Base-by-base conservation (phyloP, 306 rosid genomes). In the Citrullus amarus region DNA sequence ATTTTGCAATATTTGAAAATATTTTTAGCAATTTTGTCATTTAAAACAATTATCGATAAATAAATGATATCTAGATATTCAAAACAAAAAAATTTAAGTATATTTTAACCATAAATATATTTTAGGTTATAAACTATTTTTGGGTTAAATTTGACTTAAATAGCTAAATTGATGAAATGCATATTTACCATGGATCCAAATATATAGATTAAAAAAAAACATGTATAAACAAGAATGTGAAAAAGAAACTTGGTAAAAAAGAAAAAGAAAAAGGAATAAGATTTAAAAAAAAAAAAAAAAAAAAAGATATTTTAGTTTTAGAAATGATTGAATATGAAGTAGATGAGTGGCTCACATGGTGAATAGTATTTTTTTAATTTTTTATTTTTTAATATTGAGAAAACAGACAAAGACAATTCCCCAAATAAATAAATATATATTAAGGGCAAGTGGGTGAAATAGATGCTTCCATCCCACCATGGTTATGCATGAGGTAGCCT, bases 321-420 rank as follows among this genome's bases (percentile, higher is more conserved):
- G 32, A 20, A 68, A 20, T 18, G 44, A 69, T 44, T 69, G n/a
- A 44, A 69, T 22, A 67, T 44, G 56, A 39, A 44, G n/a, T 22
- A 44, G 56, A 41, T 69, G 76, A 44, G 76, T 69, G n/a, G 76
- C n/a, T 69, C 76, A 69, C 76, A 69, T 69, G 76, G 76, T 69
- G 76, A 69, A 69, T 69, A 69, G 56, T 69, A 44, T 69, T 20
- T 68, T n/a, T 68, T 59, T 60, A 6, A 18, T 2, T 63, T 30
- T 62, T 62, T 34, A 15, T 10, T 63, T 63, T 62, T 38, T 38
- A 32, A 14, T 3, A 6, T 63, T 14, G 3, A 17, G 36, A 34
- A 63, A 14, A 66, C 6, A 38, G 76, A 70, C n/a, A 70, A 46
- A 25, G 39, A 70, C 56, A 70, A 70, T 18, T 44, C 6, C 20